These are phyloP conservation scores for Fraxinus nigra DNA, from an alignment of 305 asterid species.

Conservation along the genomic window DNA sequence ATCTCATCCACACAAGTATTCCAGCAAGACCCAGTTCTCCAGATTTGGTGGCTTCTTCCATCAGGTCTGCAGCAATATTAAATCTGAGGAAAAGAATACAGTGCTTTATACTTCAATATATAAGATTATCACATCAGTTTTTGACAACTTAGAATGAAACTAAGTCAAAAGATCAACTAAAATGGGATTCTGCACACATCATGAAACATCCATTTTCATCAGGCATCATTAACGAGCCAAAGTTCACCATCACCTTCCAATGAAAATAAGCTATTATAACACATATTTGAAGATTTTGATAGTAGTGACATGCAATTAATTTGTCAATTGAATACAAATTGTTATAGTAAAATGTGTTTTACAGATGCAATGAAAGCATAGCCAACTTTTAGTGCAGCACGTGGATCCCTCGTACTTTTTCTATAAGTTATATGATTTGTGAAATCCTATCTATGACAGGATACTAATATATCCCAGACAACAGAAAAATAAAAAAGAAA, in stretches of 20 bases:
- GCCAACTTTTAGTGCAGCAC: neutral
- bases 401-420: neutral
- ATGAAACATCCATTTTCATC: conserved; percentile 18
- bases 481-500: neutral
- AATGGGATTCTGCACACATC: conserved; percentile 12
- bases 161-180: conserved; percentile 8
- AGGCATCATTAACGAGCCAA: neutral
- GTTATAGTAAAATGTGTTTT: conserved; percentile 7
- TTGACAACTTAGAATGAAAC: neutral
- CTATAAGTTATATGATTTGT: neutral
- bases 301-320: neutral
- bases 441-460: neutral
- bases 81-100: conserved; percentile 54
- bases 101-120: conserved; percentile 13
- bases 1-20: conserved; percentile 99
- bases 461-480: neutral
- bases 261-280: conserved; percentile 5
- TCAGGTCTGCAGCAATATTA: conserved; percentile 96
- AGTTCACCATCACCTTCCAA: neutral
- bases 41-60: conserved; percentile 66
- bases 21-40: conserved; percentile 95
- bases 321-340: conserved; percentile 10
- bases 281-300: conserved; percentile 7
- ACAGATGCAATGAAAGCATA: conserved; percentile 7
- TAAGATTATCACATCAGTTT: neutral